phyloP scores from a whole-genome alignment of 2,329 filamentous ascomycete genomes.

The Metarhizium humberi region DNA sequence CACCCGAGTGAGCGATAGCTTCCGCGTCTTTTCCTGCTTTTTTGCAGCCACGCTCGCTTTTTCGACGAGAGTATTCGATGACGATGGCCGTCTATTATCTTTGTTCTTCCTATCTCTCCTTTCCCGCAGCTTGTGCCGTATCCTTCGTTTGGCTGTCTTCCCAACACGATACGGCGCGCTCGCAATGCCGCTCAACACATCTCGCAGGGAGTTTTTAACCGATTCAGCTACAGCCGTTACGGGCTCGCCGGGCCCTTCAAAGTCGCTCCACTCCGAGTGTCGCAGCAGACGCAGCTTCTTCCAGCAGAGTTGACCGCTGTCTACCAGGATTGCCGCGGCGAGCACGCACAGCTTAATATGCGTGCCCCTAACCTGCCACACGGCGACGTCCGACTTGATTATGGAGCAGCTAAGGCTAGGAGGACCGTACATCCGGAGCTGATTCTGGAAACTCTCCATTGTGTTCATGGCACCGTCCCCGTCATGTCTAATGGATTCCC shows the following conservation, averaged over 20 bases:
- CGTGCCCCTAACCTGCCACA: conserved; percentile 56
- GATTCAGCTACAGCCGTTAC: conserved; percentile 57
- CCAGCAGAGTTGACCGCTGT: conserved; percentile 51
- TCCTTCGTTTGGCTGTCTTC: conserved; percentile 45
- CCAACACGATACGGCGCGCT: conserved; percentile 53
- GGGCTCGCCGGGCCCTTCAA: conserved; percentile 65
- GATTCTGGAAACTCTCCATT: conserved; percentile 44
- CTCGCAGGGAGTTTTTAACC: conserved; percentile 46
- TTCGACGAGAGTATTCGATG: too few species aligned
- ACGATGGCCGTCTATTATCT: too few species aligned
- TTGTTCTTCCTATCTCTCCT: too few species aligned
- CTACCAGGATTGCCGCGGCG: conserved; percentile 56
- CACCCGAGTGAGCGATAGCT: background rate
- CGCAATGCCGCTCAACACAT: conserved; percentile 51
- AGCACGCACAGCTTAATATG: conserved; percentile 51
- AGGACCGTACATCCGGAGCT: conserved; percentile 41
- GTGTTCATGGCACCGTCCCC: conserved; percentile 64
- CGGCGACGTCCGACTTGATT: conserved; percentile 51
- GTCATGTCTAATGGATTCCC: conserved; percentile 47
- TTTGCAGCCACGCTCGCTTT: conserved; percentile 15
- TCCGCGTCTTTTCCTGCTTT: conserved; percentile 32
- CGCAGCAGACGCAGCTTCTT: conserved; percentile 53
- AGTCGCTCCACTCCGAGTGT: conserved; percentile 68
- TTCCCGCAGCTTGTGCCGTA: background rate
- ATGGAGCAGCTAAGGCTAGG: conserved; percentile 57